phyloP scores from a whole-genome alignment of 441 rosid genomes.

The Syzygium syzygioides region DNA sequence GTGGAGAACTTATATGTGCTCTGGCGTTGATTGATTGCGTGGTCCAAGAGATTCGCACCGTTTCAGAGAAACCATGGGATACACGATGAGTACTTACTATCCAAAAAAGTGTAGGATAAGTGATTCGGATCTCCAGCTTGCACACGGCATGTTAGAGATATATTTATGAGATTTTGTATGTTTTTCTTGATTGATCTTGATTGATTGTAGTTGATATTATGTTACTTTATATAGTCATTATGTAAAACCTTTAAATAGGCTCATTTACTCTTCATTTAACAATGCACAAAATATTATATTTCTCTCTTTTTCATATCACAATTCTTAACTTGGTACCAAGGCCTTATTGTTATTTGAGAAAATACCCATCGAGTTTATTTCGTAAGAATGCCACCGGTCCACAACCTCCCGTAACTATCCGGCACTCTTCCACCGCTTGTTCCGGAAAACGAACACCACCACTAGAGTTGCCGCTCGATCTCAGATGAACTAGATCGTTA shows the following conservation, averaged over 20 bases:
- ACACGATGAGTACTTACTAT: neutral
- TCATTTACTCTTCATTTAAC: neutral
- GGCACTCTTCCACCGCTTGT: neutral
- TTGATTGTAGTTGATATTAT: neutral
- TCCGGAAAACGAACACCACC: neutral
- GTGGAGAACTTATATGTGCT: neutral
- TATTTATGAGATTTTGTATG: neutral
- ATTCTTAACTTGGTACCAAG: neutral
- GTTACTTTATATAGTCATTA: neutral
- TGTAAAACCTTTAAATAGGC: neutral
- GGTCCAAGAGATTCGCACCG: neutral
- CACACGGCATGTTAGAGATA: neutral
- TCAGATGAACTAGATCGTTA: neutral
- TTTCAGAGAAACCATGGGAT: neutral
- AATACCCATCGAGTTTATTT: neutral
- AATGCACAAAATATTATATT: neutral
- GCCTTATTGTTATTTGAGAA: neutral
- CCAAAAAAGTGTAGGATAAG: neutral
- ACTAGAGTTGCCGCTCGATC: neutral
- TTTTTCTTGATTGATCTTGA: neutral
- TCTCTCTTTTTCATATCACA: neutral
- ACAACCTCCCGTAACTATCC: neutral
- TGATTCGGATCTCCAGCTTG: neutral
- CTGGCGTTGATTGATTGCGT: neutral
- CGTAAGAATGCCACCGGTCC: neutral